Conservation (phyloP, 2,329 filamentous ascomycete species). For the Fonsecaea pedrosoi region DNA sequence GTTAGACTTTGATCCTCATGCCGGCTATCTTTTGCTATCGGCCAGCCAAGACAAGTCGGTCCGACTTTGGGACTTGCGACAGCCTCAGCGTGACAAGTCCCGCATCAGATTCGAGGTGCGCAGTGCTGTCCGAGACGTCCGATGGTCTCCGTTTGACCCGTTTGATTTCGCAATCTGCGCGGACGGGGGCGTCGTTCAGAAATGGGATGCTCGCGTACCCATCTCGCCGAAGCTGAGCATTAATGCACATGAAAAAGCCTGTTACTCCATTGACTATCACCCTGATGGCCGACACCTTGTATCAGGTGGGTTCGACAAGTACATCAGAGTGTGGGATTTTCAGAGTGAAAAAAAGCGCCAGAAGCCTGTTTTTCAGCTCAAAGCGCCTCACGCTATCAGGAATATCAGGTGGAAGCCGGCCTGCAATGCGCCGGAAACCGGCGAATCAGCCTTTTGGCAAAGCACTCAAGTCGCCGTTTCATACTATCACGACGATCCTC, state of each 20-base stretch:
- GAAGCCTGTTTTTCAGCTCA: conserved; percentile 65
- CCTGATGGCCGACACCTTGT: conserved; percentile 70
- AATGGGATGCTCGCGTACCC: conserved; percentile 67
- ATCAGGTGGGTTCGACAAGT: conserved; percentile 67
- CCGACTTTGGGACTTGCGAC: conserved; percentile 68
- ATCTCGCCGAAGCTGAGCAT: conserved; percentile 65
- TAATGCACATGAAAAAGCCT: conserved; percentile 66
- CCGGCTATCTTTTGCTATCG: conserved; percentile 66
- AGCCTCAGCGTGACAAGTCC: conserved; percentile 52
- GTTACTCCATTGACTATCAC: conserved; percentile 71
- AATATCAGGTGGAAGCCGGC: conserved; percentile 69
- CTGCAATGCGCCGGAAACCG: conserved; percentile 60
- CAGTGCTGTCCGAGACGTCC: conserved; percentile 67
- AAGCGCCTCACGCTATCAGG: conserved; percentile 66
- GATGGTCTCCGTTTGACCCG: conserved; percentile 64
- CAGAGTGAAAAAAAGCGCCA: conserved; percentile 63
- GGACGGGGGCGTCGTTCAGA: conserved; percentile 67
- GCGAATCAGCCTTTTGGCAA: conserved; percentile 62
- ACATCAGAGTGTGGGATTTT: conserved; percentile 70
- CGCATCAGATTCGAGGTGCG: conserved; percentile 59
- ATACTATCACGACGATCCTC: conserved; percentile 66
- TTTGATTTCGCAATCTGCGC: conserved; percentile 70
- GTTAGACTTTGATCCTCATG: conserved; percentile 69
- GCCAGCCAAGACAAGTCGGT: conserved; percentile 70
- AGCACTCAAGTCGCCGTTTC: conserved; percentile 68